Evolutionary conservation across 2,329 filamentous ascomycete genomes (phyloP).

Genomic region (Coccinonectria pachysandricola): DNA sequence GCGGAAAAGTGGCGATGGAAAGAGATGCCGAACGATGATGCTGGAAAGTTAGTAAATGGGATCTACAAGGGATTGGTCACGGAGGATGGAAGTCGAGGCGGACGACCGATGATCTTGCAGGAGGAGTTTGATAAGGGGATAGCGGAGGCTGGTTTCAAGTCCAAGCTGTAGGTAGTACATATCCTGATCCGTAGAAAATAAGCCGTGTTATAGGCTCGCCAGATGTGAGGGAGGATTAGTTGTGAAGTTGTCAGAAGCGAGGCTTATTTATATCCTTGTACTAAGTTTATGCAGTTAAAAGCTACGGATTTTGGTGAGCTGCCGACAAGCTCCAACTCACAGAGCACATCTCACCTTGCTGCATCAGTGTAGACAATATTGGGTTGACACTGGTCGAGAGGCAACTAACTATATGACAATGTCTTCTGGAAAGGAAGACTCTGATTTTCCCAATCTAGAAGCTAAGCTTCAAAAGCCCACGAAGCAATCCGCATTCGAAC

Average conservation of each 20-base stretch:
- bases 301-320: conserved; percentile 5
- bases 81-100: conserved; percentile 44
- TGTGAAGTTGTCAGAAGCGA: too few species aligned
- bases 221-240: too few species aligned
- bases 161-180: conserved; percentile 18
- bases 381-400: too few species aligned
- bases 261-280: neutral
- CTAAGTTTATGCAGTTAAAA: neutral
- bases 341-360: too few species aligned
- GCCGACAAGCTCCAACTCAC: conserved; percentile 2
- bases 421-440: conserved; percentile 37
- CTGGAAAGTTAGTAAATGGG: conserved; percentile 24
- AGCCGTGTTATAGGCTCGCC: too few species aligned
- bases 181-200: too few species aligned
- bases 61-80: conserved; percentile 33
- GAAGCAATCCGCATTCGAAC: conserved; percentile 82
- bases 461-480: conserved; percentile 69
- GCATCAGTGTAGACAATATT: too few species aligned
- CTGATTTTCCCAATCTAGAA: conserved; percentile 60
- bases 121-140: conserved; percentile 29
- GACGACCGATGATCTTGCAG: conserved; percentile 33
- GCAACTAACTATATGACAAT: too few species aligned
- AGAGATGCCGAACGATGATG: conserved; percentile 33
- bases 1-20: conserved; percentile 54
- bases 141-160: conserved; percentile 9